Evolutionary conservation across 106 monocot genomes (phyloP).

Genomic region (Acorus gramineus): DNA sequence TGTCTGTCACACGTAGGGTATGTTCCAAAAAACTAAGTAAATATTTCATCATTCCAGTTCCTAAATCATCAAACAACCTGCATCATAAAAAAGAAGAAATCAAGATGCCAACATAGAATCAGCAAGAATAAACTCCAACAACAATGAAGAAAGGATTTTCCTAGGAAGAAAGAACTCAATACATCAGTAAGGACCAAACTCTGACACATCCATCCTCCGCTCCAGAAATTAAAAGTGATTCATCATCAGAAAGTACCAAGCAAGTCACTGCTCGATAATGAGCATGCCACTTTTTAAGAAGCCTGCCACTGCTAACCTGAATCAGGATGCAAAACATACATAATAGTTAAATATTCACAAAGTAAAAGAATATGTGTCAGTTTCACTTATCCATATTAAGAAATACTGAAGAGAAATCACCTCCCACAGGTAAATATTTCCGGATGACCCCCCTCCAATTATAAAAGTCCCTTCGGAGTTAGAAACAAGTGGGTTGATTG

Average conservation of each 20-base stretch:
- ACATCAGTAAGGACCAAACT: slow-evolving; percentile 81
- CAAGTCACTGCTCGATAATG: slow-evolving; percentile 80
- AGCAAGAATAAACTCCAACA: not conserved
- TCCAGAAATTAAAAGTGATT: slow-evolving; percentile 70
- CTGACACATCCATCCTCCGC: slow-evolving; percentile 69
- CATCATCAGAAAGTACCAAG: slow-evolving; percentile 58
- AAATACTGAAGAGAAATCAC: slow-evolving; percentile 4
- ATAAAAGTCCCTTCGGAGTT: slow-evolving; percentile 50
- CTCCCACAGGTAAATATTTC: slow-evolving; percentile 65
- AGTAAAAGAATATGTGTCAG: no score
- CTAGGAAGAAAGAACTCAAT: not conserved
- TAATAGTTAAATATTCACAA: no score
- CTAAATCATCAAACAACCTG: slow-evolving; percentile 61
- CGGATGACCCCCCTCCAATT: slow-evolving; percentile 55
- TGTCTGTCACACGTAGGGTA: slow-evolving; percentile 44
- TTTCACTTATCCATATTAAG: not conserved
- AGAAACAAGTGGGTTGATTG: slow-evolving; percentile 45
- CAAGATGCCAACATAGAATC: not conserved
- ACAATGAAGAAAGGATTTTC: not conserved
- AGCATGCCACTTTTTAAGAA: slow-evolving; percentile 67
- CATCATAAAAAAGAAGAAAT: slow-evolving; percentile 10
- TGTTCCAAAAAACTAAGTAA: slow-evolving; percentile 62
- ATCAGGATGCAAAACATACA: no score
- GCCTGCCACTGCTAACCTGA: slow-evolving; percentile 68
- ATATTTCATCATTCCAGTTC: slow-evolving; percentile 20